A percentile compares a stretch with the other conserved stretches of the same genome.
These are phyloP conservation scores for Saussurea involucrata DNA, from an alignment of 129 eudicot genomes.

Conservation along the genomic window DNA sequence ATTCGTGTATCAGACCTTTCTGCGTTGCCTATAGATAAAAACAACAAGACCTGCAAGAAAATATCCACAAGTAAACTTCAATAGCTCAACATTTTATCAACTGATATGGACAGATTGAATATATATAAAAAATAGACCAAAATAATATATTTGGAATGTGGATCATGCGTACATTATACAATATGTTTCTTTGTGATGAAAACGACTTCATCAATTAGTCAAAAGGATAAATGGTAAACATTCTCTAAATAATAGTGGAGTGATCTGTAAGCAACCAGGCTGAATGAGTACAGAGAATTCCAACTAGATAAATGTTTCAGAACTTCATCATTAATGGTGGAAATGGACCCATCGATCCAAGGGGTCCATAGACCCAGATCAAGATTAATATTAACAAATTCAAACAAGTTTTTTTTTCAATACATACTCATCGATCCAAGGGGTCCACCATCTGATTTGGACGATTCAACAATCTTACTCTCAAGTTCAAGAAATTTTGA, in stretches of 20 bases:
- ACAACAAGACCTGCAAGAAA: constrained; percentile 46
- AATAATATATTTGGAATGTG: constrained; percentile 1
- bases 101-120: constrained; percentile 1
- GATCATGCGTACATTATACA: constrained; percentile 5
- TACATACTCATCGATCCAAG: background rate
- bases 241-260: constrained; percentile 2
- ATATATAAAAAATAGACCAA: constrained; percentile 1
- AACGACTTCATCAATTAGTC: constrained; percentile 6
- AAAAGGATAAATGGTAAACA: background rate
- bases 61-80: background rate
- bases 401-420: background rate
- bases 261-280: background rate
- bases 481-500: background rate
- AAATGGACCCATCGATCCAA: background rate
- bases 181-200: background rate
- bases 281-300: constrained; percentile 1
- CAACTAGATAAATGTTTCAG: background rate
- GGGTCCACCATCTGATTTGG: background rate
- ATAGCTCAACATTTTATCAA: background rate
- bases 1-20: constrained; percentile 35
- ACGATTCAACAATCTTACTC: background rate
- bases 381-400: background rate
- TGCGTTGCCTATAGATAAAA: constrained; percentile 32
- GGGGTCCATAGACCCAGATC: background rate
- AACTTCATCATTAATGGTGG: background rate